Percentiles rank a stretch among this genome's conserved stretches.
These are phyloP conservation scores for Lasiodiplodia citricola DNA, from an alignment of 2,329 filamentous ascomycete genomes.

Conservation along the genomic window DNA sequence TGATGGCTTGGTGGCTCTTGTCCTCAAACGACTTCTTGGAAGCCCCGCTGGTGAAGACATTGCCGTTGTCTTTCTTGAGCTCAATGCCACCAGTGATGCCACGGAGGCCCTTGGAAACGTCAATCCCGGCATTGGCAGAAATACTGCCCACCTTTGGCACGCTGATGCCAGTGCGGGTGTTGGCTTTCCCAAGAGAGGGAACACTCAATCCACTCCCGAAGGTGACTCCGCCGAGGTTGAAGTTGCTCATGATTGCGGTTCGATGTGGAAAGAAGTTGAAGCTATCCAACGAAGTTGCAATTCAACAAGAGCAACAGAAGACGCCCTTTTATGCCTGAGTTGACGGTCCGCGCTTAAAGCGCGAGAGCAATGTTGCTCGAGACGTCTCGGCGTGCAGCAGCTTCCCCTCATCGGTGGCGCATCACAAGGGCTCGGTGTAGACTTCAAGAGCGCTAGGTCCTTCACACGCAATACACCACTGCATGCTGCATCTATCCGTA, in stretches of 20 bases:
- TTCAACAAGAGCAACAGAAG: background rate
- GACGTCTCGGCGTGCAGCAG: background rate
- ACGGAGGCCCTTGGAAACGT: conserved; percentile 1
- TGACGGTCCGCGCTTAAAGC: background rate
- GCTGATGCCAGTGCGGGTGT: background rate
- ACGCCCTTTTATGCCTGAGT: background rate
- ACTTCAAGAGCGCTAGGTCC: background rate
- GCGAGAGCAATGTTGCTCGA: background rate
- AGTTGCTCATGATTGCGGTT: background rate
- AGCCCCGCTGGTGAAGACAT: conserved; percentile 21
- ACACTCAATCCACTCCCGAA: background rate
- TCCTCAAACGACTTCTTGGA: conserved; percentile 17
- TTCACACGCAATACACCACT: background rate
- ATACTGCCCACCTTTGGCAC: conserved; percentile 12
- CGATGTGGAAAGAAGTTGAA: background rate
- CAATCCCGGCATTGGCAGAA: conserved; percentile 10
- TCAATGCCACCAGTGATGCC: conserved; percentile 14
- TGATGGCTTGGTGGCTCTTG: conserved; percentile 35
- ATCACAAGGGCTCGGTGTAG: background rate
- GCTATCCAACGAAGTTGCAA: background rate
- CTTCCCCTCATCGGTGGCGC: conserved; percentile 14
- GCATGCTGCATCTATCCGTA: background rate
- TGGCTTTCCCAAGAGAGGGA: background rate
- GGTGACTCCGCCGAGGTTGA: background rate
- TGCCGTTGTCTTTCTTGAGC: conserved; percentile 20